Evolutionary conservation across 495 filamentous ascomycete species (phyloP).

Genomic region (Achaetomiella virescens): DNA sequence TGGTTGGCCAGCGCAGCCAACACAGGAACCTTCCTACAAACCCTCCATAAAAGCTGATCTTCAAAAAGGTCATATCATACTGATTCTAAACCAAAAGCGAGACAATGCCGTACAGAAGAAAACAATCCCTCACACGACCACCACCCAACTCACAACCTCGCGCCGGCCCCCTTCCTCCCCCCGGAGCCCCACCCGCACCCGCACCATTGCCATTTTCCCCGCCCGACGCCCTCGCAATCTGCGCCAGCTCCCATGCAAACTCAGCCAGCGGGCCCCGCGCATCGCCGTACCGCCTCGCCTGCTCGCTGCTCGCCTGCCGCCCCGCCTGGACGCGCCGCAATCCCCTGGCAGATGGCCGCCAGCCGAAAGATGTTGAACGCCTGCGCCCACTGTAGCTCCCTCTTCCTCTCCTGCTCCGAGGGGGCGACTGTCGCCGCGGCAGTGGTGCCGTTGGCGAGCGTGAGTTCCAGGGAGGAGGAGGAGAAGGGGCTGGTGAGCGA

Average conservation of each 20-base stretch:
- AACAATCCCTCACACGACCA: too few relatives aligned
- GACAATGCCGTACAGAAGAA: too few relatives aligned
- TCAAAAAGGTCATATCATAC: too few relatives aligned
- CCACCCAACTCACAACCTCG: neutral
- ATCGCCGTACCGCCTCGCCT: conserved; percentile 64
- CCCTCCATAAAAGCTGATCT: too few relatives aligned
- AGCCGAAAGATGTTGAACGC: conserved; percentile 56
- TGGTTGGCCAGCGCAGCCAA: too few relatives aligned
- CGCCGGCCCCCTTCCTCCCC: neutral
- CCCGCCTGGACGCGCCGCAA: conserved; percentile 77
- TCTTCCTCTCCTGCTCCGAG: conserved; percentile 35
- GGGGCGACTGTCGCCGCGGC: conserved; percentile 8
- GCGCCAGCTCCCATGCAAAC: conserved; percentile 63
- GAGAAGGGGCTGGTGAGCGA: conserved; percentile 29
- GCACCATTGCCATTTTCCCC: conserved; percentile 3
- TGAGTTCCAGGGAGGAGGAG: conserved; percentile 22
- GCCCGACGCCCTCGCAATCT: conserved; percentile 19
- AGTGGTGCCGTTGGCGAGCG: conserved; percentile 8
- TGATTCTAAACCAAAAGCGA: too few relatives aligned
- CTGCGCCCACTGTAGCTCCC: conserved; percentile 63
- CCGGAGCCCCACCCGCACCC: conserved; percentile 9
- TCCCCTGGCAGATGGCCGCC: conserved; percentile 87
- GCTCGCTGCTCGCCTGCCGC: conserved; percentile 83
- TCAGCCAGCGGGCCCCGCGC: conserved; percentile 61
- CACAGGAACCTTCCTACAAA: too few relatives aligned